Percentiles rank a stretch among this genome's conserved stretches.
Conservation (phyloP, 331 rosid genomes). For the Prunus yedoensis region DNA sequence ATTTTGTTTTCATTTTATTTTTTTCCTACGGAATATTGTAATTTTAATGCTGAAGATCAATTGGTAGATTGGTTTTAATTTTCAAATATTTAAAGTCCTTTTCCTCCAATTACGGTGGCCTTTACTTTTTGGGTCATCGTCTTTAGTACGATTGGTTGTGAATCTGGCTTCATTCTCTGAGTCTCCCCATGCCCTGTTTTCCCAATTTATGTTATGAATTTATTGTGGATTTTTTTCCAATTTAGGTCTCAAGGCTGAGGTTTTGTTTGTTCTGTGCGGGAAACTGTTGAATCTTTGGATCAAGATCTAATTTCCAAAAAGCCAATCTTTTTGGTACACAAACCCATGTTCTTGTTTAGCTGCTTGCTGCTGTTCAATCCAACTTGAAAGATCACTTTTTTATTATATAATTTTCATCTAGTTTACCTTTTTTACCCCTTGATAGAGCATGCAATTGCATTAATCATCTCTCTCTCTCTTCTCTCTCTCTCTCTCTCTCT, state of each 20-base stretch:
- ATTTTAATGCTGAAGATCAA: neutral
- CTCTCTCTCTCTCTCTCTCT: too few species aligned
- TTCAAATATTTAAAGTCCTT: neutral
- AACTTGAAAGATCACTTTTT: neutral
- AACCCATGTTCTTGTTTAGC: neutral
- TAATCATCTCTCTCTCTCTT: neutral
- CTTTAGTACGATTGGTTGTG: too few species aligned
- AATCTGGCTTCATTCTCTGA: too few species aligned
- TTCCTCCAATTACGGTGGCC: neutral
- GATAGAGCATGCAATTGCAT: neutral
- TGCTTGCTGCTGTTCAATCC: constrained; percentile 6
- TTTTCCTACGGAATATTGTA: neutral
- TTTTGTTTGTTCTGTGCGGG: neutral
- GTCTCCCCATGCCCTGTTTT: neutral
- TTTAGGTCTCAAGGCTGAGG: constrained; percentile 1
- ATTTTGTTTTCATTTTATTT: neutral
- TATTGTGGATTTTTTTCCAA: neutral
- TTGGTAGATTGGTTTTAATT: too few species aligned
- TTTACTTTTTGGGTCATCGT: neutral
- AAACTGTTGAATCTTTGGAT: neutral
- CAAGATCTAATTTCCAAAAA: neutral
- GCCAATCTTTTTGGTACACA: constrained; percentile 2
- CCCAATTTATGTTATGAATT: neutral
- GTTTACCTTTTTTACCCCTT: constrained; percentile 32
- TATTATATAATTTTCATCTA: neutral